These are phyloP conservation scores for Hydrangea macrophylla DNA, from an alignment of 148 eudicot species.

Conservation along the genomic window DNA sequence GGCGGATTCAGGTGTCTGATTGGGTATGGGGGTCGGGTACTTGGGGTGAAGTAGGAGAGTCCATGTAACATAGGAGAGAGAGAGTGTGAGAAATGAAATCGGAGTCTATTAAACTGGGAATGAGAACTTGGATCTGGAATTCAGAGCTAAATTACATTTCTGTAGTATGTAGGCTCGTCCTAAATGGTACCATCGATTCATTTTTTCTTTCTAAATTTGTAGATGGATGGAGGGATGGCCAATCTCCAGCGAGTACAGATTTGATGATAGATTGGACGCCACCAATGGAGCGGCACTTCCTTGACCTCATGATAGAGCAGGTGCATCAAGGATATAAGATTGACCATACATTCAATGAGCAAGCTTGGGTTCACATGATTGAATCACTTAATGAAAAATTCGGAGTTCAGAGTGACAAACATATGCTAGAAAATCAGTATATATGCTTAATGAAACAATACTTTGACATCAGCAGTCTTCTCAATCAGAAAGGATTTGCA, in stretches of 20 bases:
- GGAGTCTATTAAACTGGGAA: too few relatives aligned
- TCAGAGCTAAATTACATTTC: background rate
- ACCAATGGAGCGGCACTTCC: slow-evolving; percentile 21
- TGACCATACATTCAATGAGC: slow-evolving; percentile 13
- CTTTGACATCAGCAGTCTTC: slow-evolving; percentile 20
- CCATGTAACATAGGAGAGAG: too few relatives aligned
- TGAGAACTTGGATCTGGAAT: background rate
- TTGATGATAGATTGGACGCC: slow-evolving; percentile 21
- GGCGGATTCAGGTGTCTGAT: too few relatives aligned
- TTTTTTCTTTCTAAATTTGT: background rate
- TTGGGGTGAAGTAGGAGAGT: too few relatives aligned
- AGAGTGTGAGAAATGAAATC: too few relatives aligned
- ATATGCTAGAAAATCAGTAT: slow-evolving; percentile 18
- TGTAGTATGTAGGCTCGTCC: background rate
- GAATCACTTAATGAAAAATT: slow-evolving; percentile 17
- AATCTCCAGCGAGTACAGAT: slow-evolving; percentile 5
- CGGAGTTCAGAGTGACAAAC: slow-evolving; percentile 17
- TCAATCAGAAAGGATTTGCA: slow-evolving; percentile 24
- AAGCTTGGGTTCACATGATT: slow-evolving; percentile 23
- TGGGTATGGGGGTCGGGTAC: too few relatives aligned
- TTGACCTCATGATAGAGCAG: slow-evolving; percentile 29
- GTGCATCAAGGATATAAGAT: slow-evolving; percentile 14
- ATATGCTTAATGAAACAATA: slow-evolving; percentile 26
- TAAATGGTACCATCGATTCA: background rate
- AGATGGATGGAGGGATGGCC: slow-evolving; percentile 14